Evolutionary conservation across 306 rosid species (phyloP).

Genomic region (Fragaria iinumae): DNA sequence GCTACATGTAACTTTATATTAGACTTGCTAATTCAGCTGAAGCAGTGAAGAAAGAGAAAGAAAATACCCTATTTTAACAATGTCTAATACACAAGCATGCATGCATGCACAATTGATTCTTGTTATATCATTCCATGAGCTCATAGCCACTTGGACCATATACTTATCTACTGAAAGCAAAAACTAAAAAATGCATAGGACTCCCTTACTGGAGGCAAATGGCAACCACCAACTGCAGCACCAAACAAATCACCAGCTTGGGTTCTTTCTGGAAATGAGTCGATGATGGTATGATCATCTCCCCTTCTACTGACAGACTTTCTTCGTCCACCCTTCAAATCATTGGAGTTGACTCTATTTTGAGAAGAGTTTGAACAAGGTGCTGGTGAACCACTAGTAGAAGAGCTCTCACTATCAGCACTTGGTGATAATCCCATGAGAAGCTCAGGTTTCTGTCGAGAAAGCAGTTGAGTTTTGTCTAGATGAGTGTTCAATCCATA

Average conservation of each 20-base stretch:
- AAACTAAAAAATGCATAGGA: conserved; percentile 9
- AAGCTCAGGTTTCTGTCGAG: conserved; percentile 67
- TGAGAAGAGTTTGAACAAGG: conserved; percentile 50
- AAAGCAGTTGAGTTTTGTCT: conserved; percentile 20
- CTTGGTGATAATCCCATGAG: conserved; percentile 46
- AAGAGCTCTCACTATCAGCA: conserved; percentile 58
- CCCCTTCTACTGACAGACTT: conserved; percentile 60
- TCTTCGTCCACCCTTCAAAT: conserved; percentile 58
- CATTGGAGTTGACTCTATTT: conserved; percentile 43
- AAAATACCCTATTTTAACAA: neutral
- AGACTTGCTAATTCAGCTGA: neutral
- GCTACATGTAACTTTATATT: neutral
- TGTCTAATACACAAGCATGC: neutral
- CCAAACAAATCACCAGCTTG: conserved; percentile 88
- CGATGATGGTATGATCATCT: conserved; percentile 45
- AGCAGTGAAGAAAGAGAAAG: neutral
- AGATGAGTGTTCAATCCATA: conserved; percentile 2
- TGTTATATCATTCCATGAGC: neutral
- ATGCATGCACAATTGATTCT: neutral
- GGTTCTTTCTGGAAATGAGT: conserved; percentile 61
- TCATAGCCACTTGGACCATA: neutral
- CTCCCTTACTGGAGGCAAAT: conserved; percentile 60
- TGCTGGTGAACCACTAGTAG: conserved; percentile 63
- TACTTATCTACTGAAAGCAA: neutral
- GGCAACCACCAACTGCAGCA: conserved; percentile 47